Base-by-base conservation (phyloP, 352 stramenopile genomes). In the Blastocystis sp. region DNA sequence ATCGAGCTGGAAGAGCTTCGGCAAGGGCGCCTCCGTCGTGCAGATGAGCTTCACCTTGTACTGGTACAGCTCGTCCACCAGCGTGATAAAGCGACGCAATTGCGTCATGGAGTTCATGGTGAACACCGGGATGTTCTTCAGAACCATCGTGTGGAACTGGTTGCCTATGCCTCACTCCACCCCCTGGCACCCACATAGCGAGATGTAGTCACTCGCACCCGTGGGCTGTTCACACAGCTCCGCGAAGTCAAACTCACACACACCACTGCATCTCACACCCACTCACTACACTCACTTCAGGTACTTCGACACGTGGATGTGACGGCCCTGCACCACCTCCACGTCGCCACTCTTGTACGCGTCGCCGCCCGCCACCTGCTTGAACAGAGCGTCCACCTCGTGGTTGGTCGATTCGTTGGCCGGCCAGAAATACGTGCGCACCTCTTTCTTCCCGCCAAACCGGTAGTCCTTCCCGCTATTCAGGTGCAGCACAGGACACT, bases 31-130 rank as follows among this genome's bases (percentile, higher is more conserved):
- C 48, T 84, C 70, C 21, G 89, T 88, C 1, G 43, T 67, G 21
- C 89, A 78, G 9, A 91, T 80, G 17, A 91, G 74, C 74, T 89
- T 88, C n/a, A 87, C 62, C 23, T 89, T 91, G 34, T 89, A 92
- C 89, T 98, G 95, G 86, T 98, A 99, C 66, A 98, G 89, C 90
- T 98, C 95, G 89, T 99, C 96, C 64, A 98, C 92, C 0, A 99
- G 91, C 64, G 96, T 93, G 89, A 99, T 98, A 90, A 99, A 98
- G 61, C 96, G 92, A 43, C 96, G 91, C n/a, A 94, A 93, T 89
- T 92, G 91, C 89, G 98, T 94, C 81, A 97, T 94, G 59, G 94
- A 90, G 17, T 92, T 90, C 90, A 97, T 92, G 14, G 92, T 92
- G 14, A 97, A 88, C 14, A 90, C 74, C 2, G 95, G 95, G 88